phyloP scores from a whole-genome alignment of 1,139 yeast species.

The Candida frijolesensis region DNA sequence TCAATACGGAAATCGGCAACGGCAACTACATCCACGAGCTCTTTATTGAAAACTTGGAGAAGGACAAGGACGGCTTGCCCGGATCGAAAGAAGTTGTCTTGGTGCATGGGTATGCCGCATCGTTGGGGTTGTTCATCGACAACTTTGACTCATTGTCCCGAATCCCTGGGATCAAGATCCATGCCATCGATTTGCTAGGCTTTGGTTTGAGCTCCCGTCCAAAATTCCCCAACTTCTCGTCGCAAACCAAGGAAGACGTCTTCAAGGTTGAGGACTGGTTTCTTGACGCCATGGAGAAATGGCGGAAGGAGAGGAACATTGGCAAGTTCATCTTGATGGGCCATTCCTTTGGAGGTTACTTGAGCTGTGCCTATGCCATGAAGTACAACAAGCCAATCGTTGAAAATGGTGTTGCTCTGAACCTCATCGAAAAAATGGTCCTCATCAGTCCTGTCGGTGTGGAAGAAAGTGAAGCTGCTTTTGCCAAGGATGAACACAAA shows the following conservation, averaged over 20 bases:
- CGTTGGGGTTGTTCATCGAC: slow-evolving; percentile 45
- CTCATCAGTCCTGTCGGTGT: slow-evolving; percentile 51
- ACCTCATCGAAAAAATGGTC: slow-evolving; percentile 40
- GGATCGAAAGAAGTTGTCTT: slow-evolving; percentile 37
- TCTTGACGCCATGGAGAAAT: slow-evolving; percentile 76
- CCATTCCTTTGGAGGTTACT: slow-evolving; percentile 92
- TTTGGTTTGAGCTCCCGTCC: slow-evolving; percentile 50
- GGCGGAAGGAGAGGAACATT: slow-evolving; percentile 66
- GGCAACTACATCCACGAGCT: slow-evolving; percentile 62
- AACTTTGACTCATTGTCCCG: slow-evolving; percentile 42
- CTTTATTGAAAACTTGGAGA: slow-evolving; percentile 39
- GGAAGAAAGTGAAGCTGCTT: slow-evolving; percentile 38
- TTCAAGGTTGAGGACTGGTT: slow-evolving; percentile 71
- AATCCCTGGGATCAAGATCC: slow-evolving; percentile 45
- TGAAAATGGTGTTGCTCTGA: slow-evolving; percentile 23
- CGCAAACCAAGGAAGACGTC: slow-evolving; percentile 32
- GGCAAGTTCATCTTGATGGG: slow-evolving; percentile 74
- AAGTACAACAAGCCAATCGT: slow-evolving; percentile 49
- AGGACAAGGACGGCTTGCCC: neutral
- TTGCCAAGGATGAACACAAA: slow-evolving; percentile 21
- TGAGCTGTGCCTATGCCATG: slow-evolving; percentile 75
- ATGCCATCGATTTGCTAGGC: slow-evolving; percentile 48
- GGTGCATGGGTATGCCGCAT: slow-evolving; percentile 52
- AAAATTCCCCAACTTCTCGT: slow-evolving; percentile 34
- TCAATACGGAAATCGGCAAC: slow-evolving; percentile 51